A percentile compares a stretch with the other conserved stretches of the same genome.
Conservation (phyloP, 768 basidiomycete species). For the Piloderma croceum region DNA sequence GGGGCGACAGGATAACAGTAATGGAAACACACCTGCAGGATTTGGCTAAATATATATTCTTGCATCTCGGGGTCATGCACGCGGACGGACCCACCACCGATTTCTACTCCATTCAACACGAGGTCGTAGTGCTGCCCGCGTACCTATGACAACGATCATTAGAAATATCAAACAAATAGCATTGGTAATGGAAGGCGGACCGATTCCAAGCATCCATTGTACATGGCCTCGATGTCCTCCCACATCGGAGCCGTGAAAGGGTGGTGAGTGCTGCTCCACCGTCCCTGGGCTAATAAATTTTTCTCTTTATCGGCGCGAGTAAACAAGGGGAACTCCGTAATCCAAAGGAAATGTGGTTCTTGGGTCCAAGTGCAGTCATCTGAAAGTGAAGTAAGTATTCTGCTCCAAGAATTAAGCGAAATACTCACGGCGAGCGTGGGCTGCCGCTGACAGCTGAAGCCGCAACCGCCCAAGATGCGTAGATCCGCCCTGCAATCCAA, state of each 20-base stretch:
- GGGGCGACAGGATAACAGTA: constrained; percentile 6
- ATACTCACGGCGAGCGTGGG: constrained; percentile 54
- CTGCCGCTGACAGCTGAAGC: constrained; percentile 58
- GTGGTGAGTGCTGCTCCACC: constrained; percentile 92
- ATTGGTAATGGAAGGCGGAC: constrained; percentile 29
- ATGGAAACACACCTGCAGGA: constrained; percentile 61
- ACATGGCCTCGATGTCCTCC: constrained; percentile 78
- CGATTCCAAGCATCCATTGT: constrained; percentile 57
- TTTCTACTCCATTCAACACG: constrained; percentile 88
- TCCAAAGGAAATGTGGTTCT: constrained; percentile 84
- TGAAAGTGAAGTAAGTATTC: constrained; percentile 22
- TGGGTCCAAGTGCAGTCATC: constrained; percentile 52
- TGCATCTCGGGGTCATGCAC: constrained; percentile 88
- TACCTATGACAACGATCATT: constrained; percentile 43
- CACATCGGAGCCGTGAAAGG: constrained; percentile 96
- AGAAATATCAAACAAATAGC: constrained; percentile 3
- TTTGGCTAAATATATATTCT: constrained; percentile 68
- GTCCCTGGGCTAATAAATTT: constrained; percentile 74
- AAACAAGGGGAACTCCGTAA: constrained; percentile 94
- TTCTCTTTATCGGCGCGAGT: constrained; percentile 84
- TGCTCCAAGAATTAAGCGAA: constrained; percentile 3
- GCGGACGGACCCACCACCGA: constrained; percentile 91
- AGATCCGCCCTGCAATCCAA: constrained; percentile 70
- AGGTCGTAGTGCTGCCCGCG: constrained; percentile 96
- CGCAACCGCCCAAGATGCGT: constrained; percentile 73